Evolutionary conservation across 441 rosid genomes (phyloP).

Genomic region (Euphorbia neoarborescens): DNA sequence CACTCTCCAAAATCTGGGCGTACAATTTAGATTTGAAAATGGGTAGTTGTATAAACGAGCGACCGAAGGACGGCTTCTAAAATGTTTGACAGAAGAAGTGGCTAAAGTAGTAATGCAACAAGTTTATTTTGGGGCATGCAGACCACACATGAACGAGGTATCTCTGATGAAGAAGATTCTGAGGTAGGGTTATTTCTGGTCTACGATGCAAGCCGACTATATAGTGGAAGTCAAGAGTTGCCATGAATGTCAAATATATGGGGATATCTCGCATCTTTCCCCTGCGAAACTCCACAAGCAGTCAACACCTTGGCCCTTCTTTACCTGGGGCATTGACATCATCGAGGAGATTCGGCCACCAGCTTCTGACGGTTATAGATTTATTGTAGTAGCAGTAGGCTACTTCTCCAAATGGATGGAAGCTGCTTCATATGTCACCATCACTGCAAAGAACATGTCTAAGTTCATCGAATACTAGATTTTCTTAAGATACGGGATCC

Average conservation of each 20-base stretch:
- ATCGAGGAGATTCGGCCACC: neutral
- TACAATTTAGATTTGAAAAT: neutral
- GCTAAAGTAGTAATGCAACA: neutral
- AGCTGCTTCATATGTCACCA: too few relatives aligned
- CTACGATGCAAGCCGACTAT: too few relatives aligned
- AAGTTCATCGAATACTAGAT: too few relatives aligned
- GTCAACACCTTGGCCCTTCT: neutral
- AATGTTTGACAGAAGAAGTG: neutral
- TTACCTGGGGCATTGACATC: neutral
- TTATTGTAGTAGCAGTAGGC: neutral
- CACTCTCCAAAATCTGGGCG: neutral
- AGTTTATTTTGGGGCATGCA: neutral
- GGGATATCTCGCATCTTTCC: too few relatives aligned
- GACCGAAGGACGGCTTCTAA: neutral
- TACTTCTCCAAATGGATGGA: too few relatives aligned
- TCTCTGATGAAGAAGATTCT: too few relatives aligned
- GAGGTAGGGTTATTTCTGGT: too few relatives aligned
- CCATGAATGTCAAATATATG: too few relatives aligned
- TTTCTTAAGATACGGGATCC: too few relatives aligned
- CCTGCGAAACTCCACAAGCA: neutral
- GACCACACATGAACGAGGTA: too few relatives aligned
- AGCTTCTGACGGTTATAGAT: neutral
- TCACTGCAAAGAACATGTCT: too few relatives aligned
- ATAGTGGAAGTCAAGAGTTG: too few relatives aligned
- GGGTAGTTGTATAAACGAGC: neutral